Conservation (phyloP, 2,329 filamentous ascomycete genomes). For the Macrophomina phaseolina region DNA sequence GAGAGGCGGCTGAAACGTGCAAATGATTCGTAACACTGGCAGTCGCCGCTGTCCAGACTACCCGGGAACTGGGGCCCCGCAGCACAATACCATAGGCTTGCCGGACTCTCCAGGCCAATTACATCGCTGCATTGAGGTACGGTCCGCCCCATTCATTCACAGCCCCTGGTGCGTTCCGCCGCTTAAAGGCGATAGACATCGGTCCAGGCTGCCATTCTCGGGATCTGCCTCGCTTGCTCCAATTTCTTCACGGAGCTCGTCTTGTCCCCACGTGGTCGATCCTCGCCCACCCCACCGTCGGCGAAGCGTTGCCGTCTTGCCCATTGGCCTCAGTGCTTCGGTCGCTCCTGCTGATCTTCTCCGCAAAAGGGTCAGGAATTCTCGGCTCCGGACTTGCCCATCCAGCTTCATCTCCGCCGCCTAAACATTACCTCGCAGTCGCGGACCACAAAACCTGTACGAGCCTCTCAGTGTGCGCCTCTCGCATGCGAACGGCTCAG, state of each 20-base stretch:
- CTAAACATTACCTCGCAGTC: not conserved
- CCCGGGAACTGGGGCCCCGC: not conserved
- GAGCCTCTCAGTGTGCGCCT: no score
- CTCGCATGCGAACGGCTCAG: not conserved
- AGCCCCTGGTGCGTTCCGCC: constrained; percentile 6
- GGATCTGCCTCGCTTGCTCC: not conserved
- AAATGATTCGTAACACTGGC: not conserved
- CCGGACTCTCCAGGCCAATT: not conserved
- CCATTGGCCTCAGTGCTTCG: not conserved
- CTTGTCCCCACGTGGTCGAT: constrained; percentile 13
- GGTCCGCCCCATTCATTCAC: not conserved
- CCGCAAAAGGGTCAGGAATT: not conserved
- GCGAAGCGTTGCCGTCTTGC: not conserved
- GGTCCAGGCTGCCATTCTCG: not conserved
- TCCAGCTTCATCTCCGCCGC: not conserved
- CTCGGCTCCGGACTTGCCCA: not conserved
- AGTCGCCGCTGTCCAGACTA: not conserved
- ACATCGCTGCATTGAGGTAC: not conserved
- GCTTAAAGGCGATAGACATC: constrained; percentile 1
- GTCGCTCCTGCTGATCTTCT: not conserved
- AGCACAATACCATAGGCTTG: no score
- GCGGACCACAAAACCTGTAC: no score
- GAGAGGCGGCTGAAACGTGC: constrained; percentile 3
- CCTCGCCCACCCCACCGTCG: not conserved
- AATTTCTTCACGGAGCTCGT: no score